These are phyloP conservation scores for Aquilaria sinensis DNA, from an alignment of 345 rosid species.

Conservation along the genomic window DNA sequence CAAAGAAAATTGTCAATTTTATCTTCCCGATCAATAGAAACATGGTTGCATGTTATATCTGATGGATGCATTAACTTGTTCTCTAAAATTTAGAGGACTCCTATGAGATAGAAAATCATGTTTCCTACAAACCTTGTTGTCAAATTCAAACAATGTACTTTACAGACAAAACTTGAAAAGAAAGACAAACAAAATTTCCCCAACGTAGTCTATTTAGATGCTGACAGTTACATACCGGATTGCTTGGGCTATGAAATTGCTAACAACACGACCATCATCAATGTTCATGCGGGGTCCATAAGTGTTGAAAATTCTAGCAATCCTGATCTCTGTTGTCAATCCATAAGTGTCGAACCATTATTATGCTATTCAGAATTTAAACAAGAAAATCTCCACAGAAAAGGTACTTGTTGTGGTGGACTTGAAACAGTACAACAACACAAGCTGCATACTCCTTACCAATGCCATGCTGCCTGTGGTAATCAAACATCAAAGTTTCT, in stretches of 20 bases:
- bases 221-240: constrained; percentile 40
- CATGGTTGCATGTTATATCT: no score
- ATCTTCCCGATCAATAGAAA: no score
- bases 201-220: no score
- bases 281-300: constrained; percentile 98
- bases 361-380: background rate
- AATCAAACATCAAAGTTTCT: constrained; percentile 91
- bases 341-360: background rate
- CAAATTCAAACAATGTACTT: no score
- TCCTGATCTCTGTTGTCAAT: constrained; percentile 49
- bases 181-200: no score
- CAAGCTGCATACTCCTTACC: constrained; percentile 29
- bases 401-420: background rate
- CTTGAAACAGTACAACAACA: background rate
- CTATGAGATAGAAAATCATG: no score
- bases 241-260: constrained; percentile 97
- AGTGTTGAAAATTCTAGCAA: constrained; percentile 93
- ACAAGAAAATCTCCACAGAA: background rate
- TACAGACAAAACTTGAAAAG: no score
- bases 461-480: constrained; percentile 90
- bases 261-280: constrained; percentile 95
- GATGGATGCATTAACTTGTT: no score
- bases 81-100: no score
- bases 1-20: no score
- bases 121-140: no score